Evolutionary conservation across 192 early-diverging fungal species (phyloP).

Genomic region (Phlyctochytrium planicorne): DNA sequence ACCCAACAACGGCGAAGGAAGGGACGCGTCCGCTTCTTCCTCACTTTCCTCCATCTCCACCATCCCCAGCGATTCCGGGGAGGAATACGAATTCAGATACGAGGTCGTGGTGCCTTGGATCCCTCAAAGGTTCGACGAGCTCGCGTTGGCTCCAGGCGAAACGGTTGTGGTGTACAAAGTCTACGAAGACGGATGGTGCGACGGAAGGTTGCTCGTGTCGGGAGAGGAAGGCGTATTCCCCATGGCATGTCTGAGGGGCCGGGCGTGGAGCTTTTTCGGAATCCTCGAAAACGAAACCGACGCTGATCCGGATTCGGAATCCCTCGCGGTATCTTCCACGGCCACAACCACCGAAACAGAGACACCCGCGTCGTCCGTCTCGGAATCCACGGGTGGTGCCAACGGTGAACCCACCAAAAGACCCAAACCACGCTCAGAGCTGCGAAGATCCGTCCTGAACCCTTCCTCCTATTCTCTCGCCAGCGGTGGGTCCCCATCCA

Average conservation of each 20-base stretch:
- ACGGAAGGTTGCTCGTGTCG: background rate
- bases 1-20: too few relatives aligned
- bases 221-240: conserved; percentile 1
- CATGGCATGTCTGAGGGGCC: conserved; percentile 1
- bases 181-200: conserved; percentile 6
- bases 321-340: too few relatives aligned
- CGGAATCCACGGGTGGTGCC: too few relatives aligned
- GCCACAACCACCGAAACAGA: too few relatives aligned
- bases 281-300: background rate
- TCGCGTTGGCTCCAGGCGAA: conserved; percentile 19
- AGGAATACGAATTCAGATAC: conserved; percentile 7
- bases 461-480: too few relatives aligned
- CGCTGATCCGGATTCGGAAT: too few relatives aligned
- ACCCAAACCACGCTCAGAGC: too few relatives aligned
- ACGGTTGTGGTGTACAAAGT: conserved; percentile 18
- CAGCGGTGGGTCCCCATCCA: too few relatives aligned
- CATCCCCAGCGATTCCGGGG: background rate
- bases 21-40: background rate
- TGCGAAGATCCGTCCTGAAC: too few relatives aligned
- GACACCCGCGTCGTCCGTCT: too few relatives aligned
- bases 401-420: too few relatives aligned
- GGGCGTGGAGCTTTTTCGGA: conserved; percentile 3
- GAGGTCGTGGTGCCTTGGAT: conserved; percentile 16
- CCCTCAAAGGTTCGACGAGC: conserved; percentile 24
- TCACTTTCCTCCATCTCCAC: background rate